Base-by-base conservation (phyloP, 768 basidiomycete genomes). In the Clavaria fumosa region DNA sequence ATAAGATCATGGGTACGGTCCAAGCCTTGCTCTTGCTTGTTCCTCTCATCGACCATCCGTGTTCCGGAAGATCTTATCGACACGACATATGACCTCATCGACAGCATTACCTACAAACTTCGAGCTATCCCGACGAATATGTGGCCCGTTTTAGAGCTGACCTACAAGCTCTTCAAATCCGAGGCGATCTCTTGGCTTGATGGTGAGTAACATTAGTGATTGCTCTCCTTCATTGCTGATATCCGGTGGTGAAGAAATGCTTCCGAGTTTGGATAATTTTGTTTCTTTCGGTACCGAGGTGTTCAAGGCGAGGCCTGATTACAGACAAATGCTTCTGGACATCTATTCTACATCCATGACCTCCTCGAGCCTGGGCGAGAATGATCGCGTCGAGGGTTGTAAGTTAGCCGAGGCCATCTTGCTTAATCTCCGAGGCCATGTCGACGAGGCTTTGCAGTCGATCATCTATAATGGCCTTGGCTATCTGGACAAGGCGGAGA, bases 81-180 rank as follows among this genome's bases (percentile, higher is more conserved):
- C 56, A 81, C 84, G 51, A 72, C 83, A 63, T 89, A 78, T 53
- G 84, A 88, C 45, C 59, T 91, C 36, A 72, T 86, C 35, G 89
- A 91, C 49, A 79, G 66, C 44, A 59, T 91, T 40, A 85, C 85
- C 0, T 91, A 84, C 67, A 83, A 76, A 55, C 66, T 79, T 40
- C 72, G 74, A 43, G 54, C 66, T 38, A 77, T 93, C 49, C 72
- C 81, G 26, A 75, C 81, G 0, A 70, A 65, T 46, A 78, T 91
- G 78, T 91, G 88, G 89, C 76, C 72, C 7, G 66, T 91, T 23
- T 84, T 85, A 44, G 84, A 89, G 57, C 56, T 75, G 45, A 89
- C 81, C 0, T 88, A 86, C 57, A 66, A 67, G 34, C 59, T 83
- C 14, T 85, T 91, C 74, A 86, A 85, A 55, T 63, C 68, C 11